A percentile compares a stretch with the other conserved stretches of the same genome.
Conservation (phyloP, 192 early-diverging fungal genomes). For the Linnemannia zychae region DNA sequence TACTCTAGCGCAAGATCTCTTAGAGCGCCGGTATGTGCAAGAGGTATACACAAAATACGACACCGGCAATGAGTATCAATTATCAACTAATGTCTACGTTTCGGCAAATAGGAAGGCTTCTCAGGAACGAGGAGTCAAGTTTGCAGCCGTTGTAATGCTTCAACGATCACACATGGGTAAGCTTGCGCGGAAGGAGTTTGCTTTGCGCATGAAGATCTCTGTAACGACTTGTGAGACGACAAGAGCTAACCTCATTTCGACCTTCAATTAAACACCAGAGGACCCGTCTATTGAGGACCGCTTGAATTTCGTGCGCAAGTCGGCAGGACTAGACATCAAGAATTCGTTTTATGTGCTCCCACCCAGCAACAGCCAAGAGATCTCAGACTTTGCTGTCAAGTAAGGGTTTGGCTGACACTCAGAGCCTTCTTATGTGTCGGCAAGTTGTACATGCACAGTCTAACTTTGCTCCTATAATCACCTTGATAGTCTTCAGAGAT, state of each 20-base stretch:
- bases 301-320: conserved; percentile 72
- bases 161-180: conserved; percentile 69
- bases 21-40: conserved; percentile 70
- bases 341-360: conserved; percentile 78
- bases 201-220: no score
- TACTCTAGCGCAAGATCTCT: conserved; percentile 72
- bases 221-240: neutral
- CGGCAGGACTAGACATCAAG: conserved; percentile 76
- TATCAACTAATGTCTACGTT: neutral
- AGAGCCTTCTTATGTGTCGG: neutral
- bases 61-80: neutral
- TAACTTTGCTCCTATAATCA: neutral
- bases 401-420: conserved; percentile 47
- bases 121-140: conserved; percentile 78
- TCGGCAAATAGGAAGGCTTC: conserved; percentile 65
- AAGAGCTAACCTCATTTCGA: neutral
- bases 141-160: conserved; percentile 78
- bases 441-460: conserved; percentile 5
- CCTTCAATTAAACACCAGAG: conserved; percentile 54
- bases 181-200: conserved; percentile 3
- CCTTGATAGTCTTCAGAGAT: conserved; percentile 69
- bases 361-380: conserved; percentile 59
- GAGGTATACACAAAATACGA: neutral
- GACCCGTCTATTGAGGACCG: conserved; percentile 79
- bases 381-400: conserved; percentile 75